These are phyloP conservation scores for Cutaneotrichosporon sp. DNA, from an alignment of 1,284 basidiomycete genomes.

Conservation along the genomic window DNA sequence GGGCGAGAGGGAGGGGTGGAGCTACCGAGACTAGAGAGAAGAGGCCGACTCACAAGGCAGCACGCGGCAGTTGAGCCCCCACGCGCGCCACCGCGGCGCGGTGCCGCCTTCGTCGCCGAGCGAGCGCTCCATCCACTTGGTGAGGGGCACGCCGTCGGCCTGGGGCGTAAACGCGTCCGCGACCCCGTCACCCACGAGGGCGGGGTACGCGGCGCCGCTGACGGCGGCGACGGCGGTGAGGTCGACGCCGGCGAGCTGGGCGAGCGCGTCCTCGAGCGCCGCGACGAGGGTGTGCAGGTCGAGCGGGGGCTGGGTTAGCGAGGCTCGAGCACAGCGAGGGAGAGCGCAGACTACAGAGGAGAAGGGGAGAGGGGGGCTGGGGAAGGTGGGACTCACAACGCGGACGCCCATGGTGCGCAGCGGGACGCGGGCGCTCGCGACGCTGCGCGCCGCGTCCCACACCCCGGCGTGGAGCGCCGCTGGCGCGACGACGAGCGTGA, in stretches of 20 bases:
- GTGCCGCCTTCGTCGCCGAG: background rate
- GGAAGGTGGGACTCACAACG: background rate
- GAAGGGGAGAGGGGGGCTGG: too few relatives aligned
- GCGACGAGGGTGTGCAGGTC: background rate
- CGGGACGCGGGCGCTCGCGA: background rate
- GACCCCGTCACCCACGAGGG: background rate
- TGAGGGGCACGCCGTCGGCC: background rate
- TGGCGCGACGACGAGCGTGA: conserved; percentile 1
- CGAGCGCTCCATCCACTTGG: background rate
- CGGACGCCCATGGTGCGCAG: background rate
- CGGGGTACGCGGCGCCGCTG: conserved; percentile 6
- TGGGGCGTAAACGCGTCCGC: background rate
- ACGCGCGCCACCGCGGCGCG: conserved; percentile 1
- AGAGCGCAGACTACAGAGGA: too few relatives aligned
- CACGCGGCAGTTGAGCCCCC: conserved; percentile 6
- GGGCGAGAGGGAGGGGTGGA: too few relatives aligned
- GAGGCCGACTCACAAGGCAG: conserved; percentile 6
- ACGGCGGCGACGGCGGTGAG: background rate
- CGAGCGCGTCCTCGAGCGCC: background rate
- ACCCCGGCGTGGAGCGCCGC: background rate
- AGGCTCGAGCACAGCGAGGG: too few relatives aligned
- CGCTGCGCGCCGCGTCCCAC: background rate
- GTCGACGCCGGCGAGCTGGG: background rate
- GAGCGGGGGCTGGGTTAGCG: background rate
- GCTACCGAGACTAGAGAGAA: too few relatives aligned